A percentile compares a stretch with the other conserved stretches of the same genome.
These are phyloP conservation scores for Allium sativum DNA, from an alignment of 106 monocot species.

Conservation along the genomic window DNA sequence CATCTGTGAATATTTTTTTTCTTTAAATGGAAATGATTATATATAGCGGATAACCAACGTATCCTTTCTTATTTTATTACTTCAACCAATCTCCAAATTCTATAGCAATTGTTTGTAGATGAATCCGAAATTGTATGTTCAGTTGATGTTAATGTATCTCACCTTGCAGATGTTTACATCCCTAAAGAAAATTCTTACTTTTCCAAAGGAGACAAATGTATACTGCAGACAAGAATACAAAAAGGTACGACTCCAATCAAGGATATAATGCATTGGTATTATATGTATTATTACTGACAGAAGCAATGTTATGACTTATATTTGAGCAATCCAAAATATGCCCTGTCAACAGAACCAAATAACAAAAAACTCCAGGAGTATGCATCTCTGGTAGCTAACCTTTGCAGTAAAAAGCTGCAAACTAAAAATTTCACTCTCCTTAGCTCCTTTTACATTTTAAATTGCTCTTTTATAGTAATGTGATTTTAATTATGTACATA, in stretches of 20 bases:
- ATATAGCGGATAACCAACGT: no score
- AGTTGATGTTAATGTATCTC: background rate
- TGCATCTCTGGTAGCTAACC: conserved; percentile 43
- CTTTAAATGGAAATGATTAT: background rate
- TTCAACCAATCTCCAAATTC: no score
- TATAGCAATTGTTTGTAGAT: background rate
- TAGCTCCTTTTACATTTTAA: no score
- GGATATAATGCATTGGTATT: no score
- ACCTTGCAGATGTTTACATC: conserved; percentile 68
- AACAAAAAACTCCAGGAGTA: conserved; percentile 64
- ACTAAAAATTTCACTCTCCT: conserved; percentile 34
- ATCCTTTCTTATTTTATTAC: no score
- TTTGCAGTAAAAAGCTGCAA: conserved; percentile 66
- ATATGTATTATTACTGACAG: background rate
- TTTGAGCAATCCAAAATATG: conserved; percentile 94
- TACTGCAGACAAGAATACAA: conserved; percentile 97
- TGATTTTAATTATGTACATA: background rate
- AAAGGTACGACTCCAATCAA: conserved; percentile 25
- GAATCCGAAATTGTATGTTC: background rate
- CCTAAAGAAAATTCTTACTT: conserved; percentile 53
- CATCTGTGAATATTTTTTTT: no score
- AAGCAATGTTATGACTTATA: background rate
- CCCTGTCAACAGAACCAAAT: conserved; percentile 70
- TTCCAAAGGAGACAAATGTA: conserved; percentile 74
- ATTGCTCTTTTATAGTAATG: no score